Conservation (phyloP, 148 eudicot genomes). For the Tetragonia tetragonoides region DNA sequence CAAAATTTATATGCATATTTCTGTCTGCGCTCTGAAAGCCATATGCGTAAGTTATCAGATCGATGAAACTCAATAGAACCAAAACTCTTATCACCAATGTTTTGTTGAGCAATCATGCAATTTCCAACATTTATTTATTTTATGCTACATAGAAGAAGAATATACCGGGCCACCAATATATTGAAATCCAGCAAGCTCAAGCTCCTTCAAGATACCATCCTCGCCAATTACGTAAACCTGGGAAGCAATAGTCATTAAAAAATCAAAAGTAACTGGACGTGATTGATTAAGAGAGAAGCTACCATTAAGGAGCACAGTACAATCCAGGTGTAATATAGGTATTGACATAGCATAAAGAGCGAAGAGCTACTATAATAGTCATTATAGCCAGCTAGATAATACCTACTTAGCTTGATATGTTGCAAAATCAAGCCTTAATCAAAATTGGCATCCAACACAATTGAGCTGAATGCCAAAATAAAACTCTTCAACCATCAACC, state of each 20-base stretch:
- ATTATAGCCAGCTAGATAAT: neutral
- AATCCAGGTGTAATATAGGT: neutral
- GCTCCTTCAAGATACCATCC: constrained; percentile 96
- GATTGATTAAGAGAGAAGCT: neutral
- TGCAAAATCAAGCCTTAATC: neutral
- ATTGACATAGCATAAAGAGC: neutral
- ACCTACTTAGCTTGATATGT: neutral
- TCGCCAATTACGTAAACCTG: constrained; percentile 98
- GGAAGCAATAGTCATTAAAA: constrained; percentile 6
- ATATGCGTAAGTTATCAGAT: constrained; percentile 1
- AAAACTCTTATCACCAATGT: constrained; percentile 2
- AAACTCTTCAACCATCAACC: neutral
- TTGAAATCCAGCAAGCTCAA: constrained; percentile 90
- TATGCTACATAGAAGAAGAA: constrained; percentile 14
- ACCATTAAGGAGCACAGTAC: neutral
- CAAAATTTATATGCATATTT: neutral
- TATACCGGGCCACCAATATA: constrained; percentile 94
- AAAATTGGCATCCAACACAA: neutral
- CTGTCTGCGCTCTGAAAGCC: no score
- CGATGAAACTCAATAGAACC: neutral
- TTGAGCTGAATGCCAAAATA: neutral
- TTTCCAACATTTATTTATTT: neutral
- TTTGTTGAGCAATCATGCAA: neutral
- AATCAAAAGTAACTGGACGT: constrained; percentile 7
- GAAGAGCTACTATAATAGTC: neutral